phyloP scores from a whole-genome alignment of 306 rosid genomes.

The Begonia peltatifolia region DNA sequence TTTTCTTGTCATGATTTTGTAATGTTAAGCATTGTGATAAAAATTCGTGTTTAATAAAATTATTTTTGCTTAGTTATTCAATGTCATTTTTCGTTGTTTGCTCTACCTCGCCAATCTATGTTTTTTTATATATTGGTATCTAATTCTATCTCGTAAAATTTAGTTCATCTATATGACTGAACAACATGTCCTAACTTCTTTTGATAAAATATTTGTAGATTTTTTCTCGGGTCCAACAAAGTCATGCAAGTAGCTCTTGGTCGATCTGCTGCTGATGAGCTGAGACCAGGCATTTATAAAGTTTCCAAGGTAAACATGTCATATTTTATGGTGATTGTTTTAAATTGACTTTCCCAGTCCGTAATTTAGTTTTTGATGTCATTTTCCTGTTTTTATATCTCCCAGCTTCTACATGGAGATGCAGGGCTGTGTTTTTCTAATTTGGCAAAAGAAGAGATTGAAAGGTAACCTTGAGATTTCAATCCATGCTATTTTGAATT shows the following conservation, averaged over 20 bases:
- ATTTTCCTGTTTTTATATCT: slow-evolving; percentile 1
- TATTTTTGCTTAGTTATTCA: too few species aligned
- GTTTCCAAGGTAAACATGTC: slow-evolving; percentile 56
- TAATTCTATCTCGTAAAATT: too few species aligned
- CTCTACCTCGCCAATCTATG: too few species aligned
- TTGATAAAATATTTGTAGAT: slow-evolving; percentile 16
- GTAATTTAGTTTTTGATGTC: background rate
- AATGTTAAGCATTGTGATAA: too few species aligned
- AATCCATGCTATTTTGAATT: background rate
- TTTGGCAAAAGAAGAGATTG: slow-evolving; percentile 65
- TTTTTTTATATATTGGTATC: too few species aligned
- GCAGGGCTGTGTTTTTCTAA: slow-evolving; percentile 70
- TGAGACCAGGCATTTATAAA: slow-evolving; percentile 36
- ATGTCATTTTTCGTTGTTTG: too few species aligned
- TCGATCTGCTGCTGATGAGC: slow-evolving; percentile 63
- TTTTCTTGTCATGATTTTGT: too few species aligned
- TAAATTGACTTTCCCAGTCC: background rate
- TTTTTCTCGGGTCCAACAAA: slow-evolving; percentile 90
- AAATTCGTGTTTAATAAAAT: too few species aligned
- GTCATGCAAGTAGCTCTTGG: slow-evolving; percentile 88
- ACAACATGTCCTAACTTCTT: background rate
- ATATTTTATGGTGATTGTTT: background rate
- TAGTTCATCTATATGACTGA: background rate
- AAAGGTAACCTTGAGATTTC: slow-evolving; percentile 34
- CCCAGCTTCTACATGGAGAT: slow-evolving; percentile 72